A percentile compares a stretch with the other conserved stretches of the same genome.
Evolutionary conservation across 2,329 filamentous ascomycete species (phyloP).

Genomic region (Alternaria panax): DNA sequence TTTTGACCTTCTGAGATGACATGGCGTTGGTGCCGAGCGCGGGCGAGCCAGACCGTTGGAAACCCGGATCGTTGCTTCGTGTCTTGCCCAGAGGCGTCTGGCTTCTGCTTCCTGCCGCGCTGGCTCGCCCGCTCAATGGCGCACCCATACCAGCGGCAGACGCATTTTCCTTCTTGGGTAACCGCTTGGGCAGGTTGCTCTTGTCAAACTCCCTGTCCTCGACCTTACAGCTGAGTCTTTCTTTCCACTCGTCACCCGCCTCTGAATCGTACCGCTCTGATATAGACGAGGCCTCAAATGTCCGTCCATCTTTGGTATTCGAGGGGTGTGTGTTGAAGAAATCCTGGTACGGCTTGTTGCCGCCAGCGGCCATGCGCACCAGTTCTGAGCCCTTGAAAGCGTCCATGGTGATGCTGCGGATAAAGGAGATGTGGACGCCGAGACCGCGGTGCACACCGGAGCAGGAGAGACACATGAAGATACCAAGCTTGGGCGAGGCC

Average conservation of each 20-base stretch:
- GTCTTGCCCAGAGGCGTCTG: slow-evolving; percentile 51
- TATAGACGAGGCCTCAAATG: slow-evolving; percentile 88
- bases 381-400: slow-evolving; percentile 95
- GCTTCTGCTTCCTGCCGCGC: slow-evolving; percentile 46
- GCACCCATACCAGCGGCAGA: slow-evolving; percentile 33
- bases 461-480: slow-evolving; percentile 98
- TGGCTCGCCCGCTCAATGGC: slow-evolving; percentile 44
- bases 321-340: slow-evolving; percentile 75
- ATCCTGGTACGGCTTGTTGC: slow-evolving; percentile 83
- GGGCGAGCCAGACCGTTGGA: slow-evolving; percentile 47
- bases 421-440: slow-evolving; percentile 98
- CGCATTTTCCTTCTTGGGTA: slow-evolving; percentile 44
- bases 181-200: slow-evolving; percentile 63
- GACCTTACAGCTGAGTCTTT: slow-evolving; percentile 83
- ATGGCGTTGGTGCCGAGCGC: slow-evolving; percentile 50
- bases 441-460: slow-evolving; percentile 93
- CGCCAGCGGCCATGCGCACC: slow-evolving; percentile 89
- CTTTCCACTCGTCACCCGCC: slow-evolving; percentile 94
- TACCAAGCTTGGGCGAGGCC: slow-evolving; percentile 91
- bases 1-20: slow-evolving; percentile 62
- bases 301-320: slow-evolving; percentile 55
- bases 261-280: slow-evolving; percentile 89
- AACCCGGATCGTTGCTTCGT: slow-evolving; percentile 39
- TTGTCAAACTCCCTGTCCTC: slow-evolving; percentile 88
- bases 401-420: slow-evolving; percentile 97